Base-by-base conservation (phyloP, 2,329 filamentous ascomycete species). In the Myriosclerotinia duriaeana region DNA sequence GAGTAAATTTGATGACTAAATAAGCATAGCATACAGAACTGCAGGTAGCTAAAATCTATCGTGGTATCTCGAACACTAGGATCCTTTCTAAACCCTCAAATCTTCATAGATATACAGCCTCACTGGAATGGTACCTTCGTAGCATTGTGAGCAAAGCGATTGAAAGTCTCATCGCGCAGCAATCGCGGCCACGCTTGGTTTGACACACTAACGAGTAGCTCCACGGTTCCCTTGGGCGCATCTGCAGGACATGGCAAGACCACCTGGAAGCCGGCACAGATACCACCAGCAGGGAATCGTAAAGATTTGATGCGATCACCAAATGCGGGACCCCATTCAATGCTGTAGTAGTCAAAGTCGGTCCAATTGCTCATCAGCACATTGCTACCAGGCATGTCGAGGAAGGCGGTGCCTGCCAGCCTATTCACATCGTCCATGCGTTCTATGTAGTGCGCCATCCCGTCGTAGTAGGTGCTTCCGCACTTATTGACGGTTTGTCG, bases 311-410 rank as follows among this genome's bases (percentile, higher is more conserved):
- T 53, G 8, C 20, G 42, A 50, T 52, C 59, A 20, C 59, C 59
- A 40, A 62, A 52, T 53, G 30, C 34, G 17, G 42, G 59, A 17
- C 59, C 59, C 59, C 59, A 62, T 38, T 62, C 59, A 53, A 62
- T 62, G 26, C 59, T 38, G n/a, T 62, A 62, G 7, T 36, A 48
- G n/a, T 62, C 59, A 30, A 62, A 62, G 2, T 52, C 59, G 30
- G 26, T 52, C 59, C 59, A 62, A 22, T 48, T 50, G 34, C 44
- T 62, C 5, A 62, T 26, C 15, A 62, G 42, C 12, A 48, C 42
- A 62, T 62, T 62, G 59, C 46, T 50, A 50, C 59, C 59, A 15
- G 59, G 59, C 42, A 62, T 38, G 3, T 62, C 59, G 11, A 62
- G 46, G 34, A 62, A 62, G 12, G 59, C 59, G 14, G 59, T 62